Base-by-base conservation (phyloP, 352 stramenopile genomes). In the Aphanomyces invadans region DNA sequence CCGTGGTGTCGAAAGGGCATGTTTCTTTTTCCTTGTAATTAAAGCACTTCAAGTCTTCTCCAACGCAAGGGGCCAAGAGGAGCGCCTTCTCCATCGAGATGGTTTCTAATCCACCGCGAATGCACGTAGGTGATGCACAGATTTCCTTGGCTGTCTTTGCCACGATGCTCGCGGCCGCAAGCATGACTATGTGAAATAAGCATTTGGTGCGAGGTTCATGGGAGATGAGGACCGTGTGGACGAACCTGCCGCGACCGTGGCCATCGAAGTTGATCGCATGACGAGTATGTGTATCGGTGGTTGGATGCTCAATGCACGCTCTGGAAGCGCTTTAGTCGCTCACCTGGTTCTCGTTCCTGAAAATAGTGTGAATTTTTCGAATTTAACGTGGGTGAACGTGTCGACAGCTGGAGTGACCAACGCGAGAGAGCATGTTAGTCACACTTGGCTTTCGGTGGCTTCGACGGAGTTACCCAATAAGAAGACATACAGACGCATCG, bases 81-180 rank as follows among this genome's bases (percentile, higher is more conserved):
- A 38, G 25, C 5, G 49, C 49, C 19, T 12, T 17, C 21, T 57
- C 49, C 15, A 57, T 29, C 15, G 2, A 32, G 36, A 57, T 57
- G 12, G 23, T 10, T 25, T 52, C 21, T 21, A 9, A 26, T 7
- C 49, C 49, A 10, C 5, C 49, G 17, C 49, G 49, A 38, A 23
- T 29, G 49, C 49, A 57, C 12, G 49, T 57, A n/a, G 49, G 17
- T 7, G 49, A 29, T 12, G 49, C 15, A 33, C 49, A 57, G 0
- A 57, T 57, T 57, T 57, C 49, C 2, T 57, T 32, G 25, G 49
- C 49, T 33, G 49, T 57, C 23, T 57, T 57, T 9, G 49, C 49
- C 12, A 38, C 49, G 29, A 57, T 19, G 11, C 9, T 33, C 5
- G 29, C 25, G 12, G 29, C 25, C 7, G 29, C 12, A 17, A 57